A percentile compares a stretch with the other conserved stretches of the same genome.
phyloP scores from a whole-genome alignment of 1,284 basidiomycete genomes.

The Pholiota adiposa region DNA sequence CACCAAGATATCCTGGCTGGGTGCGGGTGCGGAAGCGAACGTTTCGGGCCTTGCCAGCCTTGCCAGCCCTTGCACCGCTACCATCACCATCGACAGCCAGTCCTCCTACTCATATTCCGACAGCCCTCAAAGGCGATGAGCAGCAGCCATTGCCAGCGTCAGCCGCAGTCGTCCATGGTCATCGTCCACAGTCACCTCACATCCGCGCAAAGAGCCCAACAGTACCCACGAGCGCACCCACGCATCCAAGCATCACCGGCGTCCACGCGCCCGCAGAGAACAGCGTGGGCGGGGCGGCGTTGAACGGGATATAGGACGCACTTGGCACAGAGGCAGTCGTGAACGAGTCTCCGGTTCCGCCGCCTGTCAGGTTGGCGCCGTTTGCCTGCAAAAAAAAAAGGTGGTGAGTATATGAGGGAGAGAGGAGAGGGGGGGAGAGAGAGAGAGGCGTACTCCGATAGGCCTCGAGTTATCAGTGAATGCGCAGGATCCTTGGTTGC shows the following conservation, averaged over 20 bases:
- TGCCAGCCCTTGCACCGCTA: too few species aligned
- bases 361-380: conserved; percentile 71
- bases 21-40: too few species aligned
- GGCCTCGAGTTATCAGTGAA: conserved; percentile 68
- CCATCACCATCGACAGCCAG: too few species aligned
- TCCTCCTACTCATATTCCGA: too few species aligned
- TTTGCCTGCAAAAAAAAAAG: conserved; percentile 53
- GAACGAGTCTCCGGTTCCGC: conserved; percentile 46
- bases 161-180: not conserved
- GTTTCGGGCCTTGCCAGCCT: too few species aligned
- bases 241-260: conserved; percentile 33
- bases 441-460: conserved; percentile 58
- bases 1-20: too few species aligned
- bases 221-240: conserved; percentile 29
- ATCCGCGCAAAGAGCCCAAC: conserved; percentile 17
- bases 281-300: conserved; percentile 36
- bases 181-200: not conserved
- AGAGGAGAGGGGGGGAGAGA: conserved; percentile 12
- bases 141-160: not conserved
- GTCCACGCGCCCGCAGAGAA: conserved; percentile 36
- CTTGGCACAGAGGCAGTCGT: conserved; percentile 21
- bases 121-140: not conserved
- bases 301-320: conserved; percentile 54
- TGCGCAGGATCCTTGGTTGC: conserved; percentile 55
- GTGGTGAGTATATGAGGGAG: not conserved